These are phyloP conservation scores for Evernia prunastri DNA, from an alignment of 495 filamentous ascomycete species.

Conservation along the genomic window DNA sequence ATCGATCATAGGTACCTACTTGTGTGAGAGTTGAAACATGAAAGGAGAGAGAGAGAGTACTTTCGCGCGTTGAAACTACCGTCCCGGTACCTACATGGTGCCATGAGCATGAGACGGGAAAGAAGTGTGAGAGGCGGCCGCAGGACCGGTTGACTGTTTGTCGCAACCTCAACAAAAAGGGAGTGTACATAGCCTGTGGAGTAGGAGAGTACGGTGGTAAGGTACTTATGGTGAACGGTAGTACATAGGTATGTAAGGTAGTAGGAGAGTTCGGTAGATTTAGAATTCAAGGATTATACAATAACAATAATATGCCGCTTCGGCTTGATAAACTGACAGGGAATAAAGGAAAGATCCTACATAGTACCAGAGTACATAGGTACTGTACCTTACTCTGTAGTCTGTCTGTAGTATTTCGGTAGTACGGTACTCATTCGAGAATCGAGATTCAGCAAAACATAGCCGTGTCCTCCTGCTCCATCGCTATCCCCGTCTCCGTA, in stretches of 20 bases:
- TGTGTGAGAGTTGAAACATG: background rate
- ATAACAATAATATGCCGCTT: background rate
- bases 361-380: no score
- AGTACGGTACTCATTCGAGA: no score
- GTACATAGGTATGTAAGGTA: background rate
- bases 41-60: no score
- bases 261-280: background rate
- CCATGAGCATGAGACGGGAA: background rate
- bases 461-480: background rate
- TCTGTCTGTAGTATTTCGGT: no score
- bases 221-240: no score
- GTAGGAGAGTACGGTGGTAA: background rate
- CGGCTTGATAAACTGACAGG: constrained; percentile 12
- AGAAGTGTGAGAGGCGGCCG: no score
- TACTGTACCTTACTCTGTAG: background rate
- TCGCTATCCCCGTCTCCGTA: background rate
- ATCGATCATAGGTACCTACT: background rate
- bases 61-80: no score
- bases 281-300: background rate
- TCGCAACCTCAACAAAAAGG: no score
- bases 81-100: no score
- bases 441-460: background rate
- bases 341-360: background rate
- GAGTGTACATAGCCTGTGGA: no score
- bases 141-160: no score